phyloP scores from a whole-genome alignment of 179 eudicot genomes.

The Sideroxylon spinosum region DNA sequence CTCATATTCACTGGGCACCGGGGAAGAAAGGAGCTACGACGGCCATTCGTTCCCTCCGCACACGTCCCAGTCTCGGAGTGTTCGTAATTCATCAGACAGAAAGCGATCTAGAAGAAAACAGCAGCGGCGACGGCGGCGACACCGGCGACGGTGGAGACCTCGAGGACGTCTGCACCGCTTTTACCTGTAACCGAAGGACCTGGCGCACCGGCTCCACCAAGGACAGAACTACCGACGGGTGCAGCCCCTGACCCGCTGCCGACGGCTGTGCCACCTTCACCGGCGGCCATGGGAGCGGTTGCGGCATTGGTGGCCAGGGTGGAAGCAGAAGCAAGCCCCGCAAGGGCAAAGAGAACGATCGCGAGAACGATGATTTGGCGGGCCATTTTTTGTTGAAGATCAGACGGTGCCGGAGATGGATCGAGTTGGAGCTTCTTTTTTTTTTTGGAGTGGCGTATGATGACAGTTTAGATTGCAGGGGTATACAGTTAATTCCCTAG shows the following conservation, averaged over 20 bases:
- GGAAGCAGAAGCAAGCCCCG: conserved; percentile 27
- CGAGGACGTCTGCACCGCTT: conserved; percentile 19
- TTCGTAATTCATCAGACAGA: too few relatives aligned
- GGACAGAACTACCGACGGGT: conserved; percentile 21
- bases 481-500: background rate
- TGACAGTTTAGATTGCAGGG: background rate
- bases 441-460: background rate
- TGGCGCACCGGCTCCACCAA: background rate
- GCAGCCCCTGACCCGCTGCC: conserved; percentile 28
- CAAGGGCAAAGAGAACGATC: conserved; percentile 27
- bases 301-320: background rate
- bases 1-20: too few relatives aligned
- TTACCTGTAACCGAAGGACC: conserved; percentile 16
- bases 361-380: conserved; percentile 28
- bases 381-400: conserved; percentile 28
- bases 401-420: too few relatives aligned
- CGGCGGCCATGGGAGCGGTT: conserved; percentile 11
- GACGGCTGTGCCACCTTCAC: conserved; percentile 13
- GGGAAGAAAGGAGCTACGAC: too few relatives aligned
- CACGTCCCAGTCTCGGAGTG: too few relatives aligned
- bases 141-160: conserved; percentile 22
- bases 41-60: too few relatives aligned
- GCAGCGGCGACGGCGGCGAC: conserved; percentile 19
- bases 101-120: conserved; percentile 22
- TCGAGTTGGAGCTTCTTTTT: background rate